These are phyloP conservation scores for Filosporella fistucella DNA, from an alignment of 495 filamentous ascomycete species.

Conservation along the genomic window DNA sequence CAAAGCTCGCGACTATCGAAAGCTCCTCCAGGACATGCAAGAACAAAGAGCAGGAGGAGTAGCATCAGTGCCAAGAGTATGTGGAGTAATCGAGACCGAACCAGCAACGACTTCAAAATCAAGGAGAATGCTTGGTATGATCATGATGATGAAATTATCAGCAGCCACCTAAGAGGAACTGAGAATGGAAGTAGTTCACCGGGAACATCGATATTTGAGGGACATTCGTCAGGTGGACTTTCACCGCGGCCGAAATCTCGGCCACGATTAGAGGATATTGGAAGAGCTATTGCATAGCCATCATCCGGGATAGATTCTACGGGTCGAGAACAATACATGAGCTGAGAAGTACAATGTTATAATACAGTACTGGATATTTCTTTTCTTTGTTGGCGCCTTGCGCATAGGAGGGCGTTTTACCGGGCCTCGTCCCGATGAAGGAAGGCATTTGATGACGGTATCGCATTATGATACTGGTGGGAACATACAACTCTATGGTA, in stretches of 20 bases:
- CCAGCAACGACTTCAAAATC: conserved; percentile 9
- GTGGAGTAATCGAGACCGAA: conserved; percentile 9
- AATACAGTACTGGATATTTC: background rate
- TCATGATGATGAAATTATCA: conserved; percentile 7
- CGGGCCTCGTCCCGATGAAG: background rate
- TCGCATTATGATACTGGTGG: too few species aligned
- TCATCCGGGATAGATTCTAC: too few species aligned
- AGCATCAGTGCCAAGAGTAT: conserved; percentile 22
- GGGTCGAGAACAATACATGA: too few species aligned
- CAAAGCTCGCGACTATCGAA: conserved; percentile 23
- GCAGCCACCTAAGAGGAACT: conserved; percentile 6
- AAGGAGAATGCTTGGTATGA: conserved; percentile 17
- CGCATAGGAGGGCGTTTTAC: conserved; percentile 3
- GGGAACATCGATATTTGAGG: conserved; percentile 16
- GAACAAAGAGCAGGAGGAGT: conserved; percentile 20
- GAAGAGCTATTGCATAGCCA: conserved; percentile 23
- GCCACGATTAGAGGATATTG: conserved; percentile 15
- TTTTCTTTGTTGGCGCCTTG: conserved; percentile 2
- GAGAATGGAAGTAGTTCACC: conserved; percentile 17
- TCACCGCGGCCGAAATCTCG: conserved; percentile 18
- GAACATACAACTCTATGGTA: too few species aligned
- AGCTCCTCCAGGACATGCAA: conserved; percentile 12
- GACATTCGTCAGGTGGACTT: conserved; percentile 11
- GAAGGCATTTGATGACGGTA: too few species aligned
- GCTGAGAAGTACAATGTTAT: background rate